Evolutionary conservation across 106 monocot genomes (phyloP), one percentile per base, ranked within the genome.

Genomic region (Gastrodia elata): DNA sequence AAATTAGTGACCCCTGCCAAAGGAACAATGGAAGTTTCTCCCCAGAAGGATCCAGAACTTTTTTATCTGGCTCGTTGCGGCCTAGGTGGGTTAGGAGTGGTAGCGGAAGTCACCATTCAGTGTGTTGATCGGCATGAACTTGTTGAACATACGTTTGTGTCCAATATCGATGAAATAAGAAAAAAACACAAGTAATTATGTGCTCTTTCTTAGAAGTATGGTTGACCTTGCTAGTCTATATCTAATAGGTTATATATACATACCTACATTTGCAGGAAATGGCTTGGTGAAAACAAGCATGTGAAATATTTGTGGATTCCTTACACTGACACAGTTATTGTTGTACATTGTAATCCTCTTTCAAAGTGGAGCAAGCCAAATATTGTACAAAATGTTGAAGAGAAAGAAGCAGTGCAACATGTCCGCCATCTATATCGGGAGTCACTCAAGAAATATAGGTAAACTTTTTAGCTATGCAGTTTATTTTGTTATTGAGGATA

Each of bases 251-350:
- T n/a, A 36, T 48, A 0, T 20, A 16, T 57, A 25, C 25, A 57
- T 48, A 58, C 57, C 52, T 52, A 3, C 24, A 33, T 82, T 69
- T 92, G 38, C 90, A 97, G 96, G 86, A 97, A 92, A 78, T 87
- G 92, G 96, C 76, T 97, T 46, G 43, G 80, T 59, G 96, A 97
- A 83, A 92, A 97, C 84, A 97, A 84, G 55, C 96, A 97, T 71
- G 74, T 92, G 40, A 97, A 97, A 52, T 97, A 97, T 79, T 78
- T 97, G 74, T 97, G 86, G 85, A 97, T 97, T 73, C 96, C 96
- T 4, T 97, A 92, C 52, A 92, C 92, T 16, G 96, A 97, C 73
- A 83, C 88, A 9, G 83, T 97, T 37, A 84, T 97, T 57, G 92
- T 97, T 58, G 90, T 92, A 4, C 39, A 78, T 52, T 90, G 92